phyloP scores from a whole-genome alignment of 176 grass and related monocot genomes.

The Olyra latifolia region DNA sequence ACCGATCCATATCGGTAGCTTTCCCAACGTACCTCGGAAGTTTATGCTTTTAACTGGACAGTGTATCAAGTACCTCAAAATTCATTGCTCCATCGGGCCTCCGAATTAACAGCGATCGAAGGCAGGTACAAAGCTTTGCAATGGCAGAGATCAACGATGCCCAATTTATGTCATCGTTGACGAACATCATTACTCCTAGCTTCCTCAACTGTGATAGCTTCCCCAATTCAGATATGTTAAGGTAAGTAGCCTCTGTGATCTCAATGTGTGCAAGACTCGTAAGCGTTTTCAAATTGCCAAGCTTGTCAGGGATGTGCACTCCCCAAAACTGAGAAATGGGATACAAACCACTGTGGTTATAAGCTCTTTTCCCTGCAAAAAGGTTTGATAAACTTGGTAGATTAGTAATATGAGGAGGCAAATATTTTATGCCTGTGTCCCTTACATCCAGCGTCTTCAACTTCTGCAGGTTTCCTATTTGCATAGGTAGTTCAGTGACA shows the following conservation, averaged over 20 bases:
- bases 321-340: conserved; percentile 35
- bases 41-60: conserved; percentile 38
- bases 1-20: conserved; percentile 26
- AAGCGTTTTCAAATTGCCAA: conserved; percentile 31
- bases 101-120: conserved; percentile 38
- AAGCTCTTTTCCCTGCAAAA: conserved; percentile 33
- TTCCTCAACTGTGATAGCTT: conserved; percentile 37
- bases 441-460: conserved; percentile 36
- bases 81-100: conserved; percentile 31
- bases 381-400: conserved; percentile 33
- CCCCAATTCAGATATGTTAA: background rate
- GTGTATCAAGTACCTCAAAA: conserved; percentile 24
- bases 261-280: conserved; percentile 36
- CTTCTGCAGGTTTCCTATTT: conserved; percentile 32
- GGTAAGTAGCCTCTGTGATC: background rate
- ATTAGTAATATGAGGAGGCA: conserved; percentile 33
- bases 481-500: conserved; percentile 28
- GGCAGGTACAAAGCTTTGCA: background rate
- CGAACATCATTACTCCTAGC: conserved; percentile 48
- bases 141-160: conserved; percentile 26
- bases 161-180: conserved; percentile 41
- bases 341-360: conserved; percentile 14
- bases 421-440: conserved; percentile 30
- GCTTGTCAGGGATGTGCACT: conserved; percentile 31
- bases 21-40: conserved; percentile 24